Evolutionary conservation across 2,329 filamentous ascomycete species (phyloP).

Genomic region (Akanthomyces dipterigenus): DNA sequence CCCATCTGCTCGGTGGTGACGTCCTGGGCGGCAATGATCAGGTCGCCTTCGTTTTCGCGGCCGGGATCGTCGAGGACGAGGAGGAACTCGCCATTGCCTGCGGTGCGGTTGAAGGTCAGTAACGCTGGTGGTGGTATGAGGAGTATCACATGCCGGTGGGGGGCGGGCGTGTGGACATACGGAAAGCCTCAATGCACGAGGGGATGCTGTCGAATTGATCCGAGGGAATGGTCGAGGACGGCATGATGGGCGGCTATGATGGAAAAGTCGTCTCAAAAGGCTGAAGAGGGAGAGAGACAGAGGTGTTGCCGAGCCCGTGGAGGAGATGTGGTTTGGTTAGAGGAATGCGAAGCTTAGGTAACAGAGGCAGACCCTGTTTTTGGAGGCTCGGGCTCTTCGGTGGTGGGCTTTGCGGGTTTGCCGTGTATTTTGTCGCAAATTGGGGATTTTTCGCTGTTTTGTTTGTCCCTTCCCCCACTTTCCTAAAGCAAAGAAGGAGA

Average conservation of each 20-base stretch:
- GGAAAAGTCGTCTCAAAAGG: neutral
- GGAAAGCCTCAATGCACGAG: constrained; percentile 57
- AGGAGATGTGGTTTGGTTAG: neutral
- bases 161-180: constrained; percentile 34
- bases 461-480: neutral
- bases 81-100: constrained; percentile 82
- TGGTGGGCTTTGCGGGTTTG: neutral
- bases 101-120: neutral
- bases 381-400: neutral
- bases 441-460: neutral
- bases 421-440: neutral
- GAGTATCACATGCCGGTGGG: constrained; percentile 3
- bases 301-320: too few relatives aligned
- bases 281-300: neutral
- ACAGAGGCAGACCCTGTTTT: constrained; percentile 1
- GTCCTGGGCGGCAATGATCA: constrained; percentile 85
- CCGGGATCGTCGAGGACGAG: constrained; percentile 87
- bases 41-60: constrained; percentile 96
- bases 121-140: neutral
- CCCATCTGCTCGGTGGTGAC: constrained; percentile 87
- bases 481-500: neutral
- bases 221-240: constrained; percentile 41
- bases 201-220: constrained; percentile 59
- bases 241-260: constrained; percentile 33
- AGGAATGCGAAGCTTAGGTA: neutral